These are phyloP conservation scores for Pelagophyceae sp. DNA, from an alignment of 352 stramenopile genomes.

Conservation along the genomic window DNA sequence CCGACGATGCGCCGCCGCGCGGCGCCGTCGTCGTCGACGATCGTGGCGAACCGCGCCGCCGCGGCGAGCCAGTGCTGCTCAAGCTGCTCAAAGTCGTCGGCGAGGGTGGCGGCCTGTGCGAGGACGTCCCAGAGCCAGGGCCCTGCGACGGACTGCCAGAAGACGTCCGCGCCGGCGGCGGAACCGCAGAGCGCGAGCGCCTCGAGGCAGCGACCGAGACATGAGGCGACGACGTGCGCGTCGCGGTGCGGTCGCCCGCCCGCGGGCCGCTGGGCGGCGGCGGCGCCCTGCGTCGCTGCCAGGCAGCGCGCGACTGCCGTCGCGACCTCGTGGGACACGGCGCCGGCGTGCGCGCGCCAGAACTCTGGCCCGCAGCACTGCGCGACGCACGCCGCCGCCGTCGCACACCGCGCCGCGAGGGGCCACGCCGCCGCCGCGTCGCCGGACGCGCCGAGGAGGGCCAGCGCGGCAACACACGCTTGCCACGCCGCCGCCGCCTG, in stretches of 20 bases:
- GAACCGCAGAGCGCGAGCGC: neutral
- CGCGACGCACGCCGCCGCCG: neutral
- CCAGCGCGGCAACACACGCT: neutral
- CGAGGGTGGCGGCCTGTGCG: neutral
- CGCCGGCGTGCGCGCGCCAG: no score
- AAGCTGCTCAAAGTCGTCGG: neutral
- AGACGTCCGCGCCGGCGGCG: neutral
- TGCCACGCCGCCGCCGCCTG: neutral
- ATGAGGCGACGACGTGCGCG: neutral
- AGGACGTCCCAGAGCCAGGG: neutral
- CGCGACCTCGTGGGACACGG: neutral
- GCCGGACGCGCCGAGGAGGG: no score
- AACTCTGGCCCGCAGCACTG: neutral
- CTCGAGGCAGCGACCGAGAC: neutral
- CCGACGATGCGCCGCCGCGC: neutral
- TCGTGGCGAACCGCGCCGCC: no score
- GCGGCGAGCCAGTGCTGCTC: neutral
- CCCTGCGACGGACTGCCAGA: neutral
- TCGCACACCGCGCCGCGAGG: neutral
- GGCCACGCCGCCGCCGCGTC: no score
- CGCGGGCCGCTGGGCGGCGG: no score
- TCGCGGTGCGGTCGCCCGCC: no score
- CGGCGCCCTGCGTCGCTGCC: no score
- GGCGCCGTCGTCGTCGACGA: neutral
- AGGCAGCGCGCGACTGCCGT: neutral